A percentile compares a stretch with the other conserved stretches of the same genome.
Conservation (phyloP, 2,329 filamentous ascomycete genomes). For the Aspergillus ibericus region DNA sequence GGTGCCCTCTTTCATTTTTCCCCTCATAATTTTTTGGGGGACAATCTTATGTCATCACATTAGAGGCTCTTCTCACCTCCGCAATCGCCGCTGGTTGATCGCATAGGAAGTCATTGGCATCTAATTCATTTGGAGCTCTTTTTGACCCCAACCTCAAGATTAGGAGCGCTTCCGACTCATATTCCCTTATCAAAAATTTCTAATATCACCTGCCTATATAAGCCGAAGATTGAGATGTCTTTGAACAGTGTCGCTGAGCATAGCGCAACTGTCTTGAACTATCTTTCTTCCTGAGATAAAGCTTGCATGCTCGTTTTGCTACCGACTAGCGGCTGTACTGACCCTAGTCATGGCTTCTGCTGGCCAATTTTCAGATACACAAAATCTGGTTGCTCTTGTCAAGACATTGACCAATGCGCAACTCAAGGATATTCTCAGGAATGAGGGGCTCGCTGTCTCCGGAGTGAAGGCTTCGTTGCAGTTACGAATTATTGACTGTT, state of each 20-base stretch:
- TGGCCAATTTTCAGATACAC: conserved; percentile 43
- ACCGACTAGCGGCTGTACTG: neutral
- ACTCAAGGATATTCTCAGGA: conserved; percentile 72
- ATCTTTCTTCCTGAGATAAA: conserved; percentile 21
- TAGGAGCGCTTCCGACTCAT: neutral
- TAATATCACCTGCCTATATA: neutral
- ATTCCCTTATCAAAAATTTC: neutral
- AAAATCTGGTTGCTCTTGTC: conserved; percentile 45
- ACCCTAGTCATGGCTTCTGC: conserved; percentile 37
- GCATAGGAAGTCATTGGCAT: neutral
- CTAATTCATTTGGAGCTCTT: neutral
- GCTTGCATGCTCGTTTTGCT: conserved; percentile 8
- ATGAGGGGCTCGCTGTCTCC: conserved; percentile 72
- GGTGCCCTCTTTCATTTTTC: neutral
- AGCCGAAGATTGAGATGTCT: conserved; percentile 31
- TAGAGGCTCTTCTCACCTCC: conserved; percentile 23
- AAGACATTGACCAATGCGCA: conserved; percentile 63
- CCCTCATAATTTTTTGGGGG: neutral
- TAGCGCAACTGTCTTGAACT: conserved; percentile 24
- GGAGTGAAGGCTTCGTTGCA: conserved; percentile 86
- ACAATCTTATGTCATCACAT: conserved; percentile 37
- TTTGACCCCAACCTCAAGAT: neutral
- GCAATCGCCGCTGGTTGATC: conserved; percentile 11
- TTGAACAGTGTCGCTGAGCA: conserved; percentile 19
- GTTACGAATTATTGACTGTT: conserved; percentile 73